Evolutionary conservation across 768 basidiomycete genomes (phyloP).

Genomic region (Filobasidium floriforme): DNA sequence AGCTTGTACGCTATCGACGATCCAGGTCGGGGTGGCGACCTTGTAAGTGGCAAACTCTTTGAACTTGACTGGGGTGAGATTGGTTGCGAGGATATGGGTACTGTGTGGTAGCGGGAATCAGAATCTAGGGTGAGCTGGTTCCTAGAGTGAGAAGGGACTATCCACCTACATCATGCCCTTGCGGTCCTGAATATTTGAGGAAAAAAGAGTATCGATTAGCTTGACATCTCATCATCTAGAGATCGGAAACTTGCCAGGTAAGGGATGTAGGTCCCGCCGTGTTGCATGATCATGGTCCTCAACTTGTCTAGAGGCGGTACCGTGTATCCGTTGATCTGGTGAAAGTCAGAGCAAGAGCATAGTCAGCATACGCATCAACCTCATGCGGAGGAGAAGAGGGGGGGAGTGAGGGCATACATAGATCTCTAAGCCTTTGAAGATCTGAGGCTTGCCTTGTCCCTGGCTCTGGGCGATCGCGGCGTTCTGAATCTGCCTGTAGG

Average conservation of each 20-base stretch:
- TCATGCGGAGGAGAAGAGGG: background rate
- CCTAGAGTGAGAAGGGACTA: slow-evolving; percentile 46
- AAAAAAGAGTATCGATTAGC: background rate
- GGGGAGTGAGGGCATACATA: slow-evolving; percentile 73
- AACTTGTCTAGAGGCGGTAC: slow-evolving; percentile 78
- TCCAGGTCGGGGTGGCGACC: slow-evolving; percentile 80
- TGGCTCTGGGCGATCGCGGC: slow-evolving; percentile 40
- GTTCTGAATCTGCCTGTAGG: slow-evolving; percentile 41
- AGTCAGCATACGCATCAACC: background rate
- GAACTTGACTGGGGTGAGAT: slow-evolving; percentile 81
- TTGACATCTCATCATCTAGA: background rate
- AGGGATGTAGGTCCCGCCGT: slow-evolving; percentile 76
- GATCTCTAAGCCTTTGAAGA: slow-evolving; percentile 69
- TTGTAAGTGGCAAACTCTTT: slow-evolving; percentile 84
- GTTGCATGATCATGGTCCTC: slow-evolving; percentile 65
- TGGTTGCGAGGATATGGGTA: slow-evolving; percentile 85
- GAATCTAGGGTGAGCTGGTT: background rate
- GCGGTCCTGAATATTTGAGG: slow-evolving; percentile 8
- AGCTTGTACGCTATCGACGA: slow-evolving; percentile 66
- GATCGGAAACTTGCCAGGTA: slow-evolving; percentile 58
- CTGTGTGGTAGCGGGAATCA: slow-evolving; percentile 44
- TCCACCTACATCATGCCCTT: slow-evolving; percentile 22
- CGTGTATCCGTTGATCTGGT: slow-evolving; percentile 85
- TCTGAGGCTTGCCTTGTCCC: slow-evolving; percentile 45
- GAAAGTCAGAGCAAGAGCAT: too few species aligned